phyloP scores from a whole-genome alignment of 2,329 filamentous ascomycete genomes.

The Rosellinia necatrix region DNA sequence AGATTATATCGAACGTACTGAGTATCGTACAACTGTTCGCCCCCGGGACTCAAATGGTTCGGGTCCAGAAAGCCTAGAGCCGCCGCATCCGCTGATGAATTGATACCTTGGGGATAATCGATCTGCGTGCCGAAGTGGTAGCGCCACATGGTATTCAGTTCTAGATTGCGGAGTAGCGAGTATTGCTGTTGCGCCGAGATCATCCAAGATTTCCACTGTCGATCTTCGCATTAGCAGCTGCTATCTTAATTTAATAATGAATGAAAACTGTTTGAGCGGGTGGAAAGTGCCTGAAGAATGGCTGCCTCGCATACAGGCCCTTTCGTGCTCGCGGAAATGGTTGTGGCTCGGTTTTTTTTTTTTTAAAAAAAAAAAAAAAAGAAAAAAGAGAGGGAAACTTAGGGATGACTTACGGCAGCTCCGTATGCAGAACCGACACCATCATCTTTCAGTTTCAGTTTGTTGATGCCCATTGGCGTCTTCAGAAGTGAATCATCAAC shows the following conservation, averaged over 20 bases:
- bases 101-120: constrained; percentile 29
- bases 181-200: constrained; percentile 54
- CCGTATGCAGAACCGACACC: constrained; percentile 40
- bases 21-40: constrained; percentile 51
- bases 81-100: constrained; percentile 22
- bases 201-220: constrained; percentile 52
- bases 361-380: not conserved
- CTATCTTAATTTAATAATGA: not conserved
- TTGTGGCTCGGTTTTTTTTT: no score
- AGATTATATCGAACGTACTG: constrained; percentile 55
- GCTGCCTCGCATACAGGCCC: not conserved
- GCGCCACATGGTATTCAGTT: constrained; percentile 47
- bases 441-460: constrained; percentile 29
- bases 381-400: not conserved
- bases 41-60: constrained; percentile 29
- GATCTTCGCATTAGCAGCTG: not conserved
- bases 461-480: constrained; percentile 52
- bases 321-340: not conserved
- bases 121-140: constrained; percentile 52
- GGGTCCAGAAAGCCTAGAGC: constrained; percentile 23
- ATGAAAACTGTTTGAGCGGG: not conserved
- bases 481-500: constrained; percentile 46
- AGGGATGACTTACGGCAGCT: constrained; percentile 37
- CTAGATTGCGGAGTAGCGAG: constrained; percentile 56
- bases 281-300: not conserved